Evolutionary conservation across 2,329 filamentous ascomycete species (phyloP), one percentile per base, ranked within the genome.

Genomic region (Aspergillus sp.): DNA sequence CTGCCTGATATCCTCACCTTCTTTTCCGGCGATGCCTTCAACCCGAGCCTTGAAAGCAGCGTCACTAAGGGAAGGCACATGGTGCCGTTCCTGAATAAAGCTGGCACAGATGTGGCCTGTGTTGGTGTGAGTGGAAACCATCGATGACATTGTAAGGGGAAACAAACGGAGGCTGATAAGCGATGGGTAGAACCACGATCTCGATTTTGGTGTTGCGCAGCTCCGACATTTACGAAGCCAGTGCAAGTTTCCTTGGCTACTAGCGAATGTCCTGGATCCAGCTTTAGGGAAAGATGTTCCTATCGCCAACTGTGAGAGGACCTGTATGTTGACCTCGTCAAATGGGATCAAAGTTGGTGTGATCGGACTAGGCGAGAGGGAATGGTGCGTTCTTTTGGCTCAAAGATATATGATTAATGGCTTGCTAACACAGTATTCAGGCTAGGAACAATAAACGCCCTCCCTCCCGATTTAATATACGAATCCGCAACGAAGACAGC

Each of bases 21-120:
- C 54, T 96, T 95, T 67, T 95, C 89, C 3, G 90, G 90, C 32
- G 90, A 95, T 75, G 89, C 85, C 7, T 96, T 93, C 68, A 95
- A 95, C 62, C 90, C 90, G 0, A 91, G 87, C 56, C 70, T 95
- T 46, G 90, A 95, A 67, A 91, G 86, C 57, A 87, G 85, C 12
- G 83, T 95, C 30, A 95, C 90, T 3, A 95, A 95, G 70, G 90
- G 88, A 75, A 62, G 82, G 53, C 90, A 95, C 66, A 95, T 95
- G 90, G 83, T 95, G 7, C 85, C 88, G 0, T 77, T 93, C 7
- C 69, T 96, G 37, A 95, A 95, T 63, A 73, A 76, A 26, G 80
- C 90, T 52, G 82, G 83, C 4, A 93, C 88, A 1, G 78, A 88
- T 60, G 86, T 84, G 35, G 85, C 89, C n/a, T 90, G 87, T 62